A percentile compares a stretch with the other conserved stretches of the same genome.
These are phyloP conservation scores for Flaveria robusta DNA, from an alignment of 129 eudicot species.

Conservation along the genomic window DNA sequence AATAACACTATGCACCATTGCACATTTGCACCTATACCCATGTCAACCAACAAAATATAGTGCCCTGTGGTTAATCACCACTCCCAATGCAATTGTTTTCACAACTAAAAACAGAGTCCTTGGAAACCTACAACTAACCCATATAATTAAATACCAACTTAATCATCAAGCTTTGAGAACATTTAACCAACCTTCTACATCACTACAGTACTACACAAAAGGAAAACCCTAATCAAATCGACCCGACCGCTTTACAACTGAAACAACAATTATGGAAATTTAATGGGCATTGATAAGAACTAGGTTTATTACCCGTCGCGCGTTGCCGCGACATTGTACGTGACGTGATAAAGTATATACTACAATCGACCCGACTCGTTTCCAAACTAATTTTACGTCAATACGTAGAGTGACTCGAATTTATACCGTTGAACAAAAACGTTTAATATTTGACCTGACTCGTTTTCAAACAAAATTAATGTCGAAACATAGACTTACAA, in stretches of 20 bases:
- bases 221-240: not conserved
- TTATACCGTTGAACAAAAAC: too few species aligned
- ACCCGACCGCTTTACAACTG: not conserved
- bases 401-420: too few species aligned
- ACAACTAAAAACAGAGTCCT: not conserved
- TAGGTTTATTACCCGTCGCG: too few species aligned
- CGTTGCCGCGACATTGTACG: too few species aligned
- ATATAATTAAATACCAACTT: not conserved
- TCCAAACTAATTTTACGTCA: too few species aligned
- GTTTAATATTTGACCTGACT: too few species aligned
- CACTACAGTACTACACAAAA: not conserved
- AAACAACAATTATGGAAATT: not conserved
- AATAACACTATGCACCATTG: not conserved
- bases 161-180: not conserved
- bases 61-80: not conserved
- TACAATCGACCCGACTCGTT: too few species aligned
- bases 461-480: too few species aligned
- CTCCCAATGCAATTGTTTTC: not conserved
- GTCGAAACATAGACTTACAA: too few species aligned
- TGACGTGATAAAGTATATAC: too few species aligned
- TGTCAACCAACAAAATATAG: not conserved
- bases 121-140: not conserved
- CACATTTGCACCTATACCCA: not conserved
- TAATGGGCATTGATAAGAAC: too few species aligned
- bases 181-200: not conserved